Percentiles rank a stretch among this genome's conserved stretches.
These are phyloP conservation scores for Stemphylium lycopersici DNA, from an alignment of 2,329 filamentous ascomycete species.

Conservation along the genomic window DNA sequence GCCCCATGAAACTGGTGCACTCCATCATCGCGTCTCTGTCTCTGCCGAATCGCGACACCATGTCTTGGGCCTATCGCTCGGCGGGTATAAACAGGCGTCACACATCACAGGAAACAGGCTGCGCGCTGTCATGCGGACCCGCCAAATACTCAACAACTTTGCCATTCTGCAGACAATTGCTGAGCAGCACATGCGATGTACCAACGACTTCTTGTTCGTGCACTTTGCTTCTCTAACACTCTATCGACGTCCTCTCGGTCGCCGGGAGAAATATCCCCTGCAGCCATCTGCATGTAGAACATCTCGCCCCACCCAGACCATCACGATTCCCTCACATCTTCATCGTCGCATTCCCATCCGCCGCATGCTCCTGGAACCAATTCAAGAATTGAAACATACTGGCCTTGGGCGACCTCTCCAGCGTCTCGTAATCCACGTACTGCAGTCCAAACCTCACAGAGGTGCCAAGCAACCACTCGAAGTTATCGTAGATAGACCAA, in stretches of 20 bases:
- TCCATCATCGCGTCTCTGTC: background rate
- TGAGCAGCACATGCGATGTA: background rate
- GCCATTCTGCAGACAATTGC: background rate
- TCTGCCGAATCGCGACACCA: background rate
- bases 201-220: background rate
- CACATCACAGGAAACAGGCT: conserved; percentile 32
- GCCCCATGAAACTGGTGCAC: background rate
- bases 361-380: conserved; percentile 49
- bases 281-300: no score
- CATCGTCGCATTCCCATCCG: conserved; percentile 36
- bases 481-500: conserved; percentile 53
- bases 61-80: no score
- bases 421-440: conserved; percentile 51
- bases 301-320: no score
- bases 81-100: background rate
- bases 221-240: no score
- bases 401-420: conserved; percentile 52
- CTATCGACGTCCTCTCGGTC: no score
- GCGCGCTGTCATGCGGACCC: conserved; percentile 22
- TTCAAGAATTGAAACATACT: conserved; percentile 52
- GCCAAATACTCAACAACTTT: background rate
- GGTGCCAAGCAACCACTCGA: conserved; percentile 50
- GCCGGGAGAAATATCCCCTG: background rate
- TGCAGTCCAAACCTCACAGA: conserved; percentile 51
- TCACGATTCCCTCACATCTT: conserved; percentile 12